Conservation (phyloP, 805 yeast species). For the Yamadazyma ubonensis region DNA sequence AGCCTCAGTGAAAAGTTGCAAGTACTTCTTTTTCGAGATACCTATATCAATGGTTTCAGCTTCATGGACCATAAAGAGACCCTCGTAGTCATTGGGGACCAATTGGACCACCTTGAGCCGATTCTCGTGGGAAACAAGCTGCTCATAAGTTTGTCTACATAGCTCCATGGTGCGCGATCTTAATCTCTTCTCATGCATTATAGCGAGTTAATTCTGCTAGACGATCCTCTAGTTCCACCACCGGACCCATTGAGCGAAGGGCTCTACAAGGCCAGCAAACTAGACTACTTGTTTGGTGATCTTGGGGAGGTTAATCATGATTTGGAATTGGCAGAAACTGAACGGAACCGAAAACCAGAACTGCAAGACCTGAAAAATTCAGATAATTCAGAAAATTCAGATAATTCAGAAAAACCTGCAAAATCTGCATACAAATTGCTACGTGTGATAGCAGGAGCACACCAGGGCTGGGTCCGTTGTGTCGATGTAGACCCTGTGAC, state of each 20-base stretch:
- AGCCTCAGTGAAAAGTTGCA: slow-evolving; percentile 30
- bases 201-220: slow-evolving; percentile 11
- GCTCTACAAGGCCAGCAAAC: slow-evolving; percentile 27
- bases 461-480: slow-evolving; percentile 90
- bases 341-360: too few species aligned
- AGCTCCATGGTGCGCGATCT: too few species aligned
- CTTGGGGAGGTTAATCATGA: background rate
- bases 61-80: slow-evolving; percentile 10
- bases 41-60: slow-evolving; percentile 30
- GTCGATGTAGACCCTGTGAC: slow-evolving; percentile 75
- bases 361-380: too few species aligned
- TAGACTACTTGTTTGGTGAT: slow-evolving; percentile 21
- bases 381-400: too few species aligned
- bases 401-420: background rate
- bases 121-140: slow-evolving; percentile 1
- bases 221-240: slow-evolving; percentile 23
- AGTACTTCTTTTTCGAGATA: slow-evolving; percentile 27
- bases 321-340: too few species aligned
- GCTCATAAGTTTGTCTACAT: slow-evolving; percentile 4
- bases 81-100: slow-evolving; percentile 1
- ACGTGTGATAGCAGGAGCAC: slow-evolving; percentile 77
- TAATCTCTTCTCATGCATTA: slow-evolving; percentile 1
- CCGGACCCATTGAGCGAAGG: slow-evolving; percentile 33
- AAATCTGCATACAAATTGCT: slow-evolving; percentile 19
- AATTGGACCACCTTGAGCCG: slow-evolving; percentile 8